A percentile compares a stretch with the other conserved stretches of the same genome.
phyloP scores from a whole-genome alignment of 2,329 filamentous ascomycete genomes.

The Calonectria ilicicola region DNA sequence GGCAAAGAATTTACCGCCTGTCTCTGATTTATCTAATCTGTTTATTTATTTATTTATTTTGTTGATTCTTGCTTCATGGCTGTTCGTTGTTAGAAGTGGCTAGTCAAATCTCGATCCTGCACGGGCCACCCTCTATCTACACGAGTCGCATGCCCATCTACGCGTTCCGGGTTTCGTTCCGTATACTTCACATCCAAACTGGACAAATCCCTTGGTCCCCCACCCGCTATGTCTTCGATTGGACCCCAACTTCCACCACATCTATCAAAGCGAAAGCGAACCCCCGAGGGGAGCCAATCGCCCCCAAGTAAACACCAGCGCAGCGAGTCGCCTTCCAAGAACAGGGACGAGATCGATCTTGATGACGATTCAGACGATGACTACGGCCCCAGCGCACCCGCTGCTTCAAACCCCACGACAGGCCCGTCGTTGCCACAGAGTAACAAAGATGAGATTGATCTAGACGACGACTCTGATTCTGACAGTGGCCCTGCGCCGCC shows the following conservation, averaged over 20 bases:
- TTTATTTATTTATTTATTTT: no score
- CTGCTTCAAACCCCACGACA: conserved; percentile 30
- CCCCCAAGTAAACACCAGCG: conserved; percentile 59
- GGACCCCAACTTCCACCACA: conserved; percentile 79
- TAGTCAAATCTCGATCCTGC: neutral
- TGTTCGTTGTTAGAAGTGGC: no score
- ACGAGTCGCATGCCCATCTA: conserved; percentile 9
- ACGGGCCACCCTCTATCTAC: conserved; percentile 4
- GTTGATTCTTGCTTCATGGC: no score
- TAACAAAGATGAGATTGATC: conserved; percentile 57
- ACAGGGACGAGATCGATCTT: conserved; percentile 62
- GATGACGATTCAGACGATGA: conserved; percentile 55
- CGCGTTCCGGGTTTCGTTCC: conserved; percentile 21
- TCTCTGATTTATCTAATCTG: no score
- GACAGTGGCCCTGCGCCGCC: conserved; percentile 53
- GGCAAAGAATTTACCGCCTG: no score
- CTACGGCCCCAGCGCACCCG: conserved; percentile 53
- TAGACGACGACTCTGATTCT: conserved; percentile 53
- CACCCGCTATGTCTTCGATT: conserved; percentile 71
- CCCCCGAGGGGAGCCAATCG: conserved; percentile 46
- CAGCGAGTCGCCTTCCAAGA: conserved; percentile 48
- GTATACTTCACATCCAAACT: neutral
- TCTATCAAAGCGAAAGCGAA: conserved; percentile 72
- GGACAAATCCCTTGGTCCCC: neutral
- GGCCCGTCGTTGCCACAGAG: conserved; percentile 38